Percentiles rank a stretch among this genome's conserved stretches.
Conservation (phyloP, 208 protist genomes). For the Leishmania guyanensis region DNA sequence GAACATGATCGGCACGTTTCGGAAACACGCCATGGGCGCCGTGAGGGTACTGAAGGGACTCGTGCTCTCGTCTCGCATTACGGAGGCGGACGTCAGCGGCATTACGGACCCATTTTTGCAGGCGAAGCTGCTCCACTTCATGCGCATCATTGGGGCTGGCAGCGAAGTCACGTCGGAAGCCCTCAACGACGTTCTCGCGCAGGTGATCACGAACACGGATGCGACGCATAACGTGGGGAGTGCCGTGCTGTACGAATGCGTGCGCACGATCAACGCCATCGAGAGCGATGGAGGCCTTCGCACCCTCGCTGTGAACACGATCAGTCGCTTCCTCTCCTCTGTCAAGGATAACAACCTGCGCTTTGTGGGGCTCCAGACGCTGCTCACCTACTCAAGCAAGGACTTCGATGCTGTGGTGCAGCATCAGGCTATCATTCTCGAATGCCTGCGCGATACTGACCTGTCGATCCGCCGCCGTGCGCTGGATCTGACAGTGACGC, state of each 20-base stretch:
- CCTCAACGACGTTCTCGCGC: constrained; percentile 98
- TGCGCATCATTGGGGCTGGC: constrained; percentile 95
- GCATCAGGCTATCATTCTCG: constrained; percentile 93
- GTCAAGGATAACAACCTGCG: constrained; percentile 99
- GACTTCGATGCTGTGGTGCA: constrained; percentile 93
- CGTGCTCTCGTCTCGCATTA: constrained; percentile 91
- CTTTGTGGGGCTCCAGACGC: constrained; percentile 97
- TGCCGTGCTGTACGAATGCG: constrained; percentile 98
- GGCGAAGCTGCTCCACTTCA: constrained; percentile 95
- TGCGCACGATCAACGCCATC: constrained; percentile 98
- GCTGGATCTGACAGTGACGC: constrained; percentile 96
- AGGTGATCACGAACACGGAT: constrained; percentile 98
- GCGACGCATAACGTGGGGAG: constrained; percentile 95
- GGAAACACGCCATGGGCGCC: constrained; percentile 88
- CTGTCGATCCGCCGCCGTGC: constrained; percentile 97
- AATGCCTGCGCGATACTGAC: constrained; percentile 97
- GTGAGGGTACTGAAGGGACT: constrained; percentile 96
- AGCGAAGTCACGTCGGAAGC: constrained; percentile 93
- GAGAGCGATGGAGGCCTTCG: constrained; percentile 89
- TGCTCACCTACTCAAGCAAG: constrained; percentile 87
- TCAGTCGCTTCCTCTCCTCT: constrained; percentile 96
- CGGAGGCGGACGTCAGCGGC: constrained; percentile 95
- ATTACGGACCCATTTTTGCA: constrained; percentile 99
- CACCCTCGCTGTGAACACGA: constrained; percentile 97
- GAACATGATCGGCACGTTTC: constrained; percentile 70